phyloP scores from a whole-genome alignment of 257 asterid genomes.

The Ligustrum vulgare region DNA sequence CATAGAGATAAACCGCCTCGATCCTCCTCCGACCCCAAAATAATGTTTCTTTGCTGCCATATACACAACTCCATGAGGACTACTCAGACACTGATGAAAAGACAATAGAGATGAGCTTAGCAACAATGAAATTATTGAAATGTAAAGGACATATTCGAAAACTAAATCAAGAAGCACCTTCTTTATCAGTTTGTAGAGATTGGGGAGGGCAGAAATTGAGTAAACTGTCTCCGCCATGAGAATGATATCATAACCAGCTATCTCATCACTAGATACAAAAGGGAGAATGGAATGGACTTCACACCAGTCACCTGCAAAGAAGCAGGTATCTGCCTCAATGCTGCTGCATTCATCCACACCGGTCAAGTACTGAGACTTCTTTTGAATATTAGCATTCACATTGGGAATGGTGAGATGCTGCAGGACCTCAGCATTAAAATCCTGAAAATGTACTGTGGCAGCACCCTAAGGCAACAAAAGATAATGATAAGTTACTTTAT shows the following conservation, averaged over 20 bases:
- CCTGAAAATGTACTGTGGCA: conserved; percentile 80
- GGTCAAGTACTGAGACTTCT: conserved; percentile 29
- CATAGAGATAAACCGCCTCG: conserved; percentile 72
- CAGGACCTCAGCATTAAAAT: conserved; percentile 90
- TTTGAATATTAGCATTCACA: conserved; percentile 59
- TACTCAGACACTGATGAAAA: conserved; percentile 53
- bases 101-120: conserved; percentile 15
- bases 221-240: conserved; percentile 99
- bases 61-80: conserved; percentile 70
- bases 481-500: not conserved
- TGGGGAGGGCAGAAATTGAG: conserved; percentile 69
- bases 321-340: conserved; percentile 52
- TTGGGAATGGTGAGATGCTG: conserved; percentile 83
- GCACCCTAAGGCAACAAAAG: conserved; percentile 57
- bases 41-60: conserved; percentile 96
- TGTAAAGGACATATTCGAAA: not conserved
- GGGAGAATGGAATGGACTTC: conserved; percentile 69
- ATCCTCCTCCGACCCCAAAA: conserved; percentile 99
- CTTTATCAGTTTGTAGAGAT: conserved; percentile 61
- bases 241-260: conserved; percentile 66
- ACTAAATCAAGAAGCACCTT: conserved; percentile 48
- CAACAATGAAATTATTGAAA: not conserved
- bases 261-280: conserved; percentile 23
- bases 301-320: conserved; percentile 92
- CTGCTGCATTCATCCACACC: conserved; percentile 18